Evolutionary conservation across 2,329 filamentous ascomycete species (phyloP), one percentile per base, ranked within the genome.

Genomic region (Arthrobotrys conoides): DNA sequence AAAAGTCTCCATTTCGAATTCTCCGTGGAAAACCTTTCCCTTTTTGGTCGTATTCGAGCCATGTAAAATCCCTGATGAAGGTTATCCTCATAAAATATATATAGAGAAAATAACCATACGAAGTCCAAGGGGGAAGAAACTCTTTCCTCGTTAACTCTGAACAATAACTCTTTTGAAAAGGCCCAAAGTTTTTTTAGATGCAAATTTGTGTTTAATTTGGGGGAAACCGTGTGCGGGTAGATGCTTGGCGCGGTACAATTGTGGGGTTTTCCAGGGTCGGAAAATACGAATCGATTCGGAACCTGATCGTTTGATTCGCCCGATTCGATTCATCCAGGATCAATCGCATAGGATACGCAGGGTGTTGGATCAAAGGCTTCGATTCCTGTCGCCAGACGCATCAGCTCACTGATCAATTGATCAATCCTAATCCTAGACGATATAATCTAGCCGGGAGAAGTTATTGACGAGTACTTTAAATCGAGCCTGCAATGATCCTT

Each of bases 221-320:
- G 49, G 20, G 20, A 8, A 27, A 3, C 14, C 41, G 6, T 38
- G 53, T 48, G 51, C 36, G 65, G 38, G 41, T 49, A 46, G 36
- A 30, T 22, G 30, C 73, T 67, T 66, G 57, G 65, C 59, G n/a
- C 9, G 8, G 44, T 5, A 46, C 44, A 46, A 63, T 63, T 77
- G 73, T 77, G 73, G 73, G 73, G 73, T 70, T 77, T 77, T 77
- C 68, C 73, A 57, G 68, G 67, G 73, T 67, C 24, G 2, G 20
- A 20, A 66, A 71, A 77, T 77, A 77, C 73, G 73, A 77, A 33
- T 77, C 10, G 38, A 77, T 77, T 68, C n/a, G 73, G 73, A 61
- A 71, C 22, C 41, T 2, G 27, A 20, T 61, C 9, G 0, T 46
- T 24, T 30, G 46, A 38, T 38, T 51, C 27, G 46, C 46, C 41